Evolutionary conservation across 2,329 filamentous ascomycete genomes (phyloP).

Genomic region (Aspergillus ibericus): DNA sequence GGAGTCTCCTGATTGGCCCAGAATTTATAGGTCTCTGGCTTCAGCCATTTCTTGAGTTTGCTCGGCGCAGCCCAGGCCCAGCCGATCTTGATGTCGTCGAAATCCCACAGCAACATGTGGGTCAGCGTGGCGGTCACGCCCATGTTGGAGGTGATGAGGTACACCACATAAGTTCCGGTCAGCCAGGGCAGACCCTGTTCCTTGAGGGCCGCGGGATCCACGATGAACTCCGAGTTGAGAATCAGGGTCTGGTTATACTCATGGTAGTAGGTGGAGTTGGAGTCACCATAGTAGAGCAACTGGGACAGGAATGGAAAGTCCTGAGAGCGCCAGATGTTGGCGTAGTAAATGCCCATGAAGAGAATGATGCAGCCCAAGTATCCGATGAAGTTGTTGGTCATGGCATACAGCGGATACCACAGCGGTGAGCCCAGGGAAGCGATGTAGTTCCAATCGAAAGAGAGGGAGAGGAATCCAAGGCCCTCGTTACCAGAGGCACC

Average conservation of each 20-base stretch:
- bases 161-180: slow-evolving; percentile 2
- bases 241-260: slow-evolving; percentile 5
- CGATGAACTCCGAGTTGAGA: neutral
- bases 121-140: slow-evolving; percentile 2
- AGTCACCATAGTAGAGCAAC: slow-evolving; percentile 6
- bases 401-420: slow-evolving; percentile 1
- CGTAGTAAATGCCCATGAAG: slow-evolving; percentile 6
- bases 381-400: slow-evolving; percentile 7
- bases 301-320: slow-evolving; percentile 5
- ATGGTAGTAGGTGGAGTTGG: slow-evolving; percentile 4
- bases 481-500: slow-evolving; percentile 4
- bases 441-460: slow-evolving; percentile 6
- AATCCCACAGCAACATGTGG: slow-evolving; percentile 3
- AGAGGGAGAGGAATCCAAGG: slow-evolving; percentile 1
- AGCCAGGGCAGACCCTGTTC: slow-evolving; percentile 6
- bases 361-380: slow-evolving; percentile 1
- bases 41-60: slow-evolving; percentile 3
- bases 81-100: slow-evolving; percentile 1
- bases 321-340: slow-evolving; percentile 3
- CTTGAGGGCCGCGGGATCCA: slow-evolving; percentile 1
- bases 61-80: slow-evolving; percentile 2
- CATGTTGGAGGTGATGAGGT: slow-evolving; percentile 8
- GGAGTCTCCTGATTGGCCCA: slow-evolving; percentile 3
- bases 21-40: slow-evolving; percentile 4
- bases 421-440: slow-evolving; percentile 1